These are phyloP conservation scores for Prunus salicina DNA, from an alignment of 306 rosid genomes.

Conservation along the genomic window DNA sequence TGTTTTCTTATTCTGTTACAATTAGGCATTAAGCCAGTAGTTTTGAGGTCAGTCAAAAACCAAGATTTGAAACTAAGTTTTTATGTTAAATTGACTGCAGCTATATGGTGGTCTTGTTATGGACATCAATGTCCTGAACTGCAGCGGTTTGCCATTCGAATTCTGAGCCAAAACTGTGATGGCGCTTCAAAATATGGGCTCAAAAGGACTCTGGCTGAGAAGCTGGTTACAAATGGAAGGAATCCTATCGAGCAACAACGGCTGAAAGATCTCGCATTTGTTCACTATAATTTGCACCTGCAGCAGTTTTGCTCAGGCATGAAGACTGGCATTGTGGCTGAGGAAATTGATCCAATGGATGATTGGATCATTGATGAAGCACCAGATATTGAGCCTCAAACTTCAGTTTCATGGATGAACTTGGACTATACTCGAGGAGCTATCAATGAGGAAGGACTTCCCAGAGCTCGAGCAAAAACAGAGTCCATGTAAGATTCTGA, in stretches of 20 bases:
- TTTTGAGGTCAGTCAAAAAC: background rate
- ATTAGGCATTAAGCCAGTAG: background rate
- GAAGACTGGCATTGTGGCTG: constrained; percentile 3
- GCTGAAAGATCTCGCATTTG: constrained; percentile 14
- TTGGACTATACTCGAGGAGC: background rate
- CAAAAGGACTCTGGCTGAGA: constrained; percentile 22
- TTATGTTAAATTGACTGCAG: constrained; percentile 17
- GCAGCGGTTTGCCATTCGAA: constrained; percentile 25
- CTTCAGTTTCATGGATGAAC: background rate
- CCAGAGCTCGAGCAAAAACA: background rate
- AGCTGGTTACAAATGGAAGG: constrained; percentile 20
- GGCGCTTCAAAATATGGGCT: constrained; percentile 24
- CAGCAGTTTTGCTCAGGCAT: constrained; percentile 13
- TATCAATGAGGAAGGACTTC: background rate
- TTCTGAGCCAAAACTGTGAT: constrained; percentile 28
- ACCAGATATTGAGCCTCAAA: background rate
- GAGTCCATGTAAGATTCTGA: background rate
- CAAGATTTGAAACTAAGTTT: background rate
- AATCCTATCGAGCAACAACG: constrained; percentile 19
- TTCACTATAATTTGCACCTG: constrained; percentile 25
- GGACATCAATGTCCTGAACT: constrained; percentile 24
- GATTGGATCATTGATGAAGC: constrained; percentile 20
- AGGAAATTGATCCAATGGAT: constrained; percentile 19
- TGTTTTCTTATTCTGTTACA: constrained; percentile 1
- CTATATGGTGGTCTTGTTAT: constrained; percentile 21